Evolutionary conservation across 495 filamentous ascomycete species (phyloP).

Genomic region (Xylaria sp.): DNA sequence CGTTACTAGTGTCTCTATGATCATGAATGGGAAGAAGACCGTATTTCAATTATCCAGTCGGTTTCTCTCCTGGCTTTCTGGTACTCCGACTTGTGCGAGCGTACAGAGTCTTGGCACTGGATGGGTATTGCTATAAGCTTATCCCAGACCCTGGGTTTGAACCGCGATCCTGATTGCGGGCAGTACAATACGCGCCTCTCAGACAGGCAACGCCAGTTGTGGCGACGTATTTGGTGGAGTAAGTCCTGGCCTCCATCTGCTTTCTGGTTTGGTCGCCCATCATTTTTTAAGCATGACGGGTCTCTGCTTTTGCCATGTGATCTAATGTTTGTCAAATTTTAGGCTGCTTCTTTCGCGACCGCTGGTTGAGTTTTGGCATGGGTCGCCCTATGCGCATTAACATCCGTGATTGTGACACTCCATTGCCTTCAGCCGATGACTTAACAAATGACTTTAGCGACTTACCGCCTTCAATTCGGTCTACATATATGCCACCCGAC

Average conservation of each 20-base stretch:
- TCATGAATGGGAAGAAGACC: constrained; percentile 32
- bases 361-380: constrained; percentile 34
- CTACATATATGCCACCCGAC: not conserved
- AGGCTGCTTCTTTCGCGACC: constrained; percentile 33
- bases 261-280: not conserved
- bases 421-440: constrained; percentile 13
- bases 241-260: not conserved
- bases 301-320: not conserved
- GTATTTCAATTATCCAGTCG: constrained; percentile 34
- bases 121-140: constrained; percentile 36
- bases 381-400: constrained; percentile 35
- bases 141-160: constrained; percentile 35
- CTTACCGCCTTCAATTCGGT: not conserved
- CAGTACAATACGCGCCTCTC: constrained; percentile 21
- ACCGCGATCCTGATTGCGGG: constrained; percentile 18
- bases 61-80: constrained; percentile 34
- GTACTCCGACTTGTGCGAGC: constrained; percentile 34
- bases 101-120: constrained; percentile 37
- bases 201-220: constrained; percentile 22
- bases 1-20: constrained; percentile 22
- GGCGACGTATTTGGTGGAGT: constrained; percentile 35
- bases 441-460: constrained; percentile 16
- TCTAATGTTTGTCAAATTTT: not conserved
- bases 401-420: constrained; percentile 26
- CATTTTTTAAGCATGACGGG: not conserved